Evolutionary conservation across 371 early-diverging fungal species (phyloP), one percentile per base, ranked within the genome.

Genomic region (Lichtheimia ornata): DNA sequence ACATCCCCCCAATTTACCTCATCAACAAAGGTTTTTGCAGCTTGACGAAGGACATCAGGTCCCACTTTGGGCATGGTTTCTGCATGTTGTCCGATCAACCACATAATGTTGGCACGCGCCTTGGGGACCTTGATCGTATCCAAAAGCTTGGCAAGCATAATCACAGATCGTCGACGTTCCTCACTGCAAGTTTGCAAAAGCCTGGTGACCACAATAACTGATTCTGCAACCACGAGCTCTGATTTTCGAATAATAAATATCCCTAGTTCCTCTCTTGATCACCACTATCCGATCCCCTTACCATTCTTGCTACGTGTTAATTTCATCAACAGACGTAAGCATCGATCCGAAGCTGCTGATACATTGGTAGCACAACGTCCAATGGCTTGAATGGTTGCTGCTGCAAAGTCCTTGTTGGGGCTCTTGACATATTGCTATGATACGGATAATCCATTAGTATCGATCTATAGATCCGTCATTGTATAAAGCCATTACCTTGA

Each of bases 1-100:
- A 35, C 28, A 28, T 28, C 28, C 4, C 1, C 35, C 6, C 11
- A 5, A 4, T 3, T 55, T 72, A 82, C 83, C 74, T 96, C 95
- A 2, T 74, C 72, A 0, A 72, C 56, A 70, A 96, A 98, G 18
- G 70, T 66, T 64, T 91, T 91, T 14, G 87, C 87, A 0, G 86
- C 88, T 50, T 84, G 79, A 41, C 97, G 86, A 30, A 98, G 79
- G 3, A 92, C 86, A 71, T 96, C 96, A 6, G 93, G 91, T 0
- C 92, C 94, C 3, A 91, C 77, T 6, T 82, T 74, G 0, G 75
- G 76, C 14, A 89, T 50, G n/a, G 74, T 72, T 28, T 74, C 75
- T 3, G 78, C 76, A 64, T 93, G 88, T 63, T 93, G 91, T 14
- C 94, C 93, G 11, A 94, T 86, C 25, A 96, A 74, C 94, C 94